These are phyloP conservation scores for Neotropicomus parvogracilis DNA, from an alignment of 1,284 basidiomycete genomes.

Conservation along the genomic window DNA sequence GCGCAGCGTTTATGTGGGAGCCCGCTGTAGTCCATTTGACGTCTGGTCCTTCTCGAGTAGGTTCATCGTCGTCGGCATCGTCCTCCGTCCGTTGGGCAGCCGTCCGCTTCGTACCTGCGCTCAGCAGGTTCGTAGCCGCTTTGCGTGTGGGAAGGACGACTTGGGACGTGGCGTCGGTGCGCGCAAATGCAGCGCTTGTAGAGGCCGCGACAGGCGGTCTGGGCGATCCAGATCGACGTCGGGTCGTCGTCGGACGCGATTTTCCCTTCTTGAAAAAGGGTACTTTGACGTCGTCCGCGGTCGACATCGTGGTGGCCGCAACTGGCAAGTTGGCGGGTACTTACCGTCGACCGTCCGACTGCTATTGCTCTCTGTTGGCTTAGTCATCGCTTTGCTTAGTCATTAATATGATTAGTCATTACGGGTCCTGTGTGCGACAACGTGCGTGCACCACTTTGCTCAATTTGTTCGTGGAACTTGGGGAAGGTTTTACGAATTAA, in stretches of 20 bases:
- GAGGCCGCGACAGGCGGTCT: constrained; percentile 22
- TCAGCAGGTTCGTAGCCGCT: constrained; percentile 63
- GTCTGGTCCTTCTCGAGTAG: constrained; percentile 61
- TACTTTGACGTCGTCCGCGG: constrained; percentile 48
- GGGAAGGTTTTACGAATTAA: background rate
- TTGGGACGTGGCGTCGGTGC: constrained; percentile 46
- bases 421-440: constrained; percentile 3
- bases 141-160: constrained; percentile 77
- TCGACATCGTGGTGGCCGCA: constrained; percentile 37
- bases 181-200: constrained; percentile 30
- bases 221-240: constrained; percentile 59
- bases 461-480: background rate
- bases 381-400: constrained; percentile 22
- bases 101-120: constrained; percentile 82
- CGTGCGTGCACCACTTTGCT: no score
- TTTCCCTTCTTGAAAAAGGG: constrained; percentile 88
- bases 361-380: background rate
- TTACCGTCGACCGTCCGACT: background rate
- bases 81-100: constrained; percentile 51
- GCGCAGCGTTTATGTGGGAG: constrained; percentile 63
- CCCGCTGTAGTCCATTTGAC: constrained; percentile 75
- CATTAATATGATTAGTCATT: constrained; percentile 14
- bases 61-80: constrained; percentile 43
- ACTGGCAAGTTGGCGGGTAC: background rate
- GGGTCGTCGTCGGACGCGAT: constrained; percentile 64